phyloP scores from a whole-genome alignment of 1,284 basidiomycete genomes.

The Cystobasidium pallidum region DNA sequence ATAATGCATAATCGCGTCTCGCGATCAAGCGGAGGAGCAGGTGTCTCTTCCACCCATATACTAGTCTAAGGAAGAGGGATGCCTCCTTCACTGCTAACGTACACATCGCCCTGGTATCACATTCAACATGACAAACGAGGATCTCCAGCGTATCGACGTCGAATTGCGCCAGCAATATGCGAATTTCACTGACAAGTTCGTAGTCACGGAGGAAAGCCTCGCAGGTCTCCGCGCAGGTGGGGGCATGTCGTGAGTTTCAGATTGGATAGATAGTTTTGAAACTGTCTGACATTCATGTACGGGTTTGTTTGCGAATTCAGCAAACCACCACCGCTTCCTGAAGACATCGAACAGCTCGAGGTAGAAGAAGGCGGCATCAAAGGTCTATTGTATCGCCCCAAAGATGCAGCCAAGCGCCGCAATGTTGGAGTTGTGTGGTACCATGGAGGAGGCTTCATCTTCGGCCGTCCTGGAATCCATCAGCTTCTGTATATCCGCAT shows the following conservation, averaged over 20 bases:
- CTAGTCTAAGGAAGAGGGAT: neutral
- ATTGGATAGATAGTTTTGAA: neutral
- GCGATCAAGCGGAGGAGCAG: neutral
- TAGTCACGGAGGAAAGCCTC: slow-evolving; percentile 21
- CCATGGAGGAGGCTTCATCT: slow-evolving; percentile 24
- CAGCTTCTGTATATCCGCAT: slow-evolving; percentile 23
- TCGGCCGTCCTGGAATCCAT: slow-evolving; percentile 22
- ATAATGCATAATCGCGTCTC: too few relatives aligned
- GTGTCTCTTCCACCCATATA: neutral
- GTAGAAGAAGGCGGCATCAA: slow-evolving; percentile 5
- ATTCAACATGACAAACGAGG: neutral
- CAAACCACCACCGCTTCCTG: slow-evolving; percentile 18
- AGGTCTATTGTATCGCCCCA: slow-evolving; percentile 14
- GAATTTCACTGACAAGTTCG: slow-evolving; percentile 24
- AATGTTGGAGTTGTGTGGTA: slow-evolving; percentile 7
- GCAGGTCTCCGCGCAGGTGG: slow-evolving; percentile 6
- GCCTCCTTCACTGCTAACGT: too few relatives aligned
- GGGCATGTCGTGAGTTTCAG: slow-evolving; percentile 9
- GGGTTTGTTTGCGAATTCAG: neutral
- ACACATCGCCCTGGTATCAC: too few relatives aligned
- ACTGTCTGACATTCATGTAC: neutral
- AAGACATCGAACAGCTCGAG: slow-evolving; percentile 15
- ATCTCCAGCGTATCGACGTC: slow-evolving; percentile 6
- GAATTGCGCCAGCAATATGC: slow-evolving; percentile 15
- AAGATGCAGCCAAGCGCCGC: slow-evolving; percentile 2